These are phyloP conservation scores for Quercus suber DNA, from an alignment of 306 rosid species.

Conservation along the genomic window DNA sequence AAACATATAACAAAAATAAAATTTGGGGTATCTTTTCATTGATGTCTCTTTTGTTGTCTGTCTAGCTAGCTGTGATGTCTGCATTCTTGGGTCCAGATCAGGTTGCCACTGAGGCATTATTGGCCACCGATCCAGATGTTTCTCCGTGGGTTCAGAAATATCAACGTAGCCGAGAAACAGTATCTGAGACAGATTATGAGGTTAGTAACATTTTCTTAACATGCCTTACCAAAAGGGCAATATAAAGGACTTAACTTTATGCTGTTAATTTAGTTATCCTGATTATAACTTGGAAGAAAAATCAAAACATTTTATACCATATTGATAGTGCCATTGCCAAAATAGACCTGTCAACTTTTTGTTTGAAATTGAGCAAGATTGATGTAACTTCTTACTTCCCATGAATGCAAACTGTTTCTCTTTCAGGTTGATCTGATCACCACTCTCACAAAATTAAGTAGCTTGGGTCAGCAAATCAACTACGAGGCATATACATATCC, in stretches of 20 bases:
- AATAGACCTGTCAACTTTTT: neutral
- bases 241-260: neutral
- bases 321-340: neutral
- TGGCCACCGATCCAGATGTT: slow-evolving; percentile 80
- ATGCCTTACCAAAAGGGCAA: neutral
- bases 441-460: slow-evolving; percentile 70
- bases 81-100: slow-evolving; percentile 95
- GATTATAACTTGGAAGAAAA: neutral
- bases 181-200: slow-evolving; percentile 94
- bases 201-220: slow-evolving; percentile 22
- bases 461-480: slow-evolving; percentile 82
- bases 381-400: too few species aligned
- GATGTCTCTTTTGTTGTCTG: slow-evolving; percentile 16
- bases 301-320: neutral
- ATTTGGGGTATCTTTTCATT: neutral
- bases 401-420: neutral
- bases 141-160: slow-evolving; percentile 89
- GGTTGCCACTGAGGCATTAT: slow-evolving; percentile 62
- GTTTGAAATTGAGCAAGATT: neutral
- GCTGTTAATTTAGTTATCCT: neutral
- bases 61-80: slow-evolving; percentile 82
- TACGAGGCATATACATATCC: slow-evolving; percentile 85
- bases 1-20: neutral
- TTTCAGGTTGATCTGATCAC: slow-evolving; percentile 94
- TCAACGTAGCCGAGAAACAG: slow-evolving; percentile 90